Conservation (phyloP, 2,329 filamentous ascomycete species). For the Hypoxylon sp. region DNA sequence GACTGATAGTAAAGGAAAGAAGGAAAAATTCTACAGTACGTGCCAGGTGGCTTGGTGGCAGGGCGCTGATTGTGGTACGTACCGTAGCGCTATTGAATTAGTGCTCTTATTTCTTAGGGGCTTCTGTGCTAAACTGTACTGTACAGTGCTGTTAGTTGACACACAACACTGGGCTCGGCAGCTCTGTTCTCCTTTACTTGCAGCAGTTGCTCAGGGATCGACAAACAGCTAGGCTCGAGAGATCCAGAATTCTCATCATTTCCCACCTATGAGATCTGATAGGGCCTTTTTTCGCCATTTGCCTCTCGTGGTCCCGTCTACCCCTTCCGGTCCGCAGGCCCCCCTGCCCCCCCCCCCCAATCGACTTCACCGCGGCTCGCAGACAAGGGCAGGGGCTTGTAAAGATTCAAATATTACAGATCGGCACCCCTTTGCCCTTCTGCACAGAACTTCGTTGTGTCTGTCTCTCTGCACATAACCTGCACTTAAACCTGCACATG, state of each 20-base stretch:
- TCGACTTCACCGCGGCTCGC: conserved; percentile 25
- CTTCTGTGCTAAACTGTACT: neutral
- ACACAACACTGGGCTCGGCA: conserved; percentile 2
- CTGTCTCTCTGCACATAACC: conserved; percentile 7
- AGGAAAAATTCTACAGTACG: no score
- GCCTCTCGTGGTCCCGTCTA: neutral
- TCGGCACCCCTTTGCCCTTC: conserved; percentile 23
- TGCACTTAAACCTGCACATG: conserved; percentile 11
- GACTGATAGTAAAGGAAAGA: no score
- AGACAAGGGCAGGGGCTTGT: no score
- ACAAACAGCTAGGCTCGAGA: conserved; percentile 17
- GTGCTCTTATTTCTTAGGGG: neutral
- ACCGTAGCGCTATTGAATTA: no score
- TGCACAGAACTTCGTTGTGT: no score
- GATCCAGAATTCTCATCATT: neutral
- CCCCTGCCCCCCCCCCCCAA: conserved; percentile 38
- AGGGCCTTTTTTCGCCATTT: conserved; percentile 31
- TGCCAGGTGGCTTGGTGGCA: no score
- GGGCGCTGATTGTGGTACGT: no score
- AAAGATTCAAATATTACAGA: conserved; percentile 30
- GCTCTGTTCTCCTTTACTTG: neutral
- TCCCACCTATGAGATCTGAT: conserved; percentile 37
- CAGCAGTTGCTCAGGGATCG: neutral
- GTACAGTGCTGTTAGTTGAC: conserved; percentile 7
- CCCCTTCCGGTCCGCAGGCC: conserved; percentile 8